Evolutionary conservation across 768 basidiomycete genomes (phyloP), one percentile per base, ranked within the genome.

Genomic region (Polyporus arcularius): DNA sequence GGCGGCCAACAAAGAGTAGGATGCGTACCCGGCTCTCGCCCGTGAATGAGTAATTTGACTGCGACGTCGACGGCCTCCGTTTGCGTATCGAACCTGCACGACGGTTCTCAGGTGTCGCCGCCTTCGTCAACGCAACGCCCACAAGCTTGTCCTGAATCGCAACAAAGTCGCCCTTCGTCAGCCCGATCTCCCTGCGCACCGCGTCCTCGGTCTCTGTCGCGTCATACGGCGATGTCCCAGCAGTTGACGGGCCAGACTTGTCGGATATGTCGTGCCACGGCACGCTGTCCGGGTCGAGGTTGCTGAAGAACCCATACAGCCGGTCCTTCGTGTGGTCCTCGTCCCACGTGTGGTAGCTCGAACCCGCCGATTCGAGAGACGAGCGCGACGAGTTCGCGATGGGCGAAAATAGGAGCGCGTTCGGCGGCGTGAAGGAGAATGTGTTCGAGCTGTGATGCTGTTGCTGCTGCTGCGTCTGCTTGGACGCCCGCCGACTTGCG

Each of bases 331-430:
- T 76, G 60, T 86, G 74, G 50, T 74, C 85, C 21, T 75, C 85
- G 57, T 91, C 89, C 82, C 82, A 86, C 4, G 91, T 91, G 70
- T 93, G 91, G 71, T 90, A 94, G 72, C 92, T 94, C 3, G 92
- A 94, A 15, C 92, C 90, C 39, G 80, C 81, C 10, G 91, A 92
- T 60, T 87, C 89, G 21, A 94, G 74, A 6, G 92, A 94, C 14
- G 90, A 89, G 31, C 86, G 82, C 31, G 92, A 93, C 7, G 89
- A 89, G 63, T 87, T 92, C 15, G 81, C 82, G 16, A 89, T 74
- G 4, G 89, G 86, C 40, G 88, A 86, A 54, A 93, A 81, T n/a
- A 87, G 77, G 53, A 88, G 80, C 1, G 83, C 81, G 38, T 63
- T 63, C 12, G 61, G 53, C 55, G 84, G 54, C 16, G 60, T 58